Conservation (phyloP, 2,329 filamentous ascomycete genomes). For the Neurospora sp. region DNA sequence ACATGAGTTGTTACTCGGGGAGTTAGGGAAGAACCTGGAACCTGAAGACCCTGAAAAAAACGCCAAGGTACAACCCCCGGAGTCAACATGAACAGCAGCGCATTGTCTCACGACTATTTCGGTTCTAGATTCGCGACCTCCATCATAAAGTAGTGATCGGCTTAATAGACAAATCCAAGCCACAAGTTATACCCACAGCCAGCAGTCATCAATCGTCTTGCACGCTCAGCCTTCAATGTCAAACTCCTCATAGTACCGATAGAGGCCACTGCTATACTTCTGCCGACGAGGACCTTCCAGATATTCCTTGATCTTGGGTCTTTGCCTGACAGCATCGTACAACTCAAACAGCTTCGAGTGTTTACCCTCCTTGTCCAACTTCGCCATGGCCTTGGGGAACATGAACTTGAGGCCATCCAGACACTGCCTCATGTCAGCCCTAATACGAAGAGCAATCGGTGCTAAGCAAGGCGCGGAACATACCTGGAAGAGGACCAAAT, state of each 20-base stretch:
- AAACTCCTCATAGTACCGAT: conserved; percentile 62
- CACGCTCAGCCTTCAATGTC: conserved; percentile 34
- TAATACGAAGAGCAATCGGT: background rate
- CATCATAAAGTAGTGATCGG: background rate
- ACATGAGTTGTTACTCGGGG: background rate
- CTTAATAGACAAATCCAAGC: background rate
- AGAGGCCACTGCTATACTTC: conserved; percentile 56
- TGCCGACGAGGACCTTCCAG: conserved; percentile 53
- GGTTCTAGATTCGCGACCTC: background rate
- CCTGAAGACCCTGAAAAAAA: background rate
- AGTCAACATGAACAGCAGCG: background rate
- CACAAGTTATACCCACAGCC: background rate
- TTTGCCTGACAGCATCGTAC: conserved; percentile 50
- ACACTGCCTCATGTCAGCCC: conserved; percentile 24
- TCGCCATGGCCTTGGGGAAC: conserved; percentile 57
- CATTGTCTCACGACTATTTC: background rate
- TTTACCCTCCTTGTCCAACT: conserved; percentile 42
- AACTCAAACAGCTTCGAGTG: conserved; percentile 54
- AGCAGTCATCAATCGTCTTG: background rate
- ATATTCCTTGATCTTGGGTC: conserved; percentile 58
- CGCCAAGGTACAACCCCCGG: background rate
- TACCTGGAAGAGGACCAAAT: conserved; percentile 64
- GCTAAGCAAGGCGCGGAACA: conserved; percentile 8
- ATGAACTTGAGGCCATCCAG: conserved; percentile 52
- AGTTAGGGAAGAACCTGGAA: background rate